Conservation (phyloP, 2,329 filamentous ascomycete genomes). For the Conoideocrella luteorostrata region DNA sequence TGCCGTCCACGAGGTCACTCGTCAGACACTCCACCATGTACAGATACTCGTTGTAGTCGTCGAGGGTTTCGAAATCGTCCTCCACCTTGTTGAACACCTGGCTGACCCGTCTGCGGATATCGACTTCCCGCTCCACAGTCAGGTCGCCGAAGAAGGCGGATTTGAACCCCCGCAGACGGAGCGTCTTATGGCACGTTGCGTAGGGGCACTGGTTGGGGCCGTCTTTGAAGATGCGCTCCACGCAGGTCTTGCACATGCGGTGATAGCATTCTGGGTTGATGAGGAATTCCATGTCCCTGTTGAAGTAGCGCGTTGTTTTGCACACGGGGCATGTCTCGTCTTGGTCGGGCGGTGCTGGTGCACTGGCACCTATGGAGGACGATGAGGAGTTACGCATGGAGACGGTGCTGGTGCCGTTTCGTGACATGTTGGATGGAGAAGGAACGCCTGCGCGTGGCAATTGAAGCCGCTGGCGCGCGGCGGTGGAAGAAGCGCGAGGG, state of each 20-base stretch:
- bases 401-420: constrained; percentile 17
- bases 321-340: constrained; percentile 90
- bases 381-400: constrained; percentile 22
- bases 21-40: constrained; percentile 87
- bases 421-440: constrained; percentile 19
- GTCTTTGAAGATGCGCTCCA: constrained; percentile 86
- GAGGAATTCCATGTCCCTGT: constrained; percentile 87
- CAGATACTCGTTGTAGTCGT: constrained; percentile 88
- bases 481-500: too few species aligned
- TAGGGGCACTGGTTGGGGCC: constrained; percentile 91
- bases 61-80: constrained; percentile 82
- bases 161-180: constrained; percentile 79
- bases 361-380: constrained; percentile 8
- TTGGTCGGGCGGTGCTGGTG: constrained; percentile 17
- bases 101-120: constrained; percentile 76
- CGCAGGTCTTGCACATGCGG: constrained; percentile 95
- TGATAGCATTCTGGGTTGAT: constrained; percentile 99
- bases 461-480: not conserved
- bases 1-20: constrained; percentile 74
- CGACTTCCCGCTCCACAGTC: constrained; percentile 83
- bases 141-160: constrained; percentile 87
- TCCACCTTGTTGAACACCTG: constrained; percentile 80
- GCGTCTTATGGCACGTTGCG: constrained; percentile 76
- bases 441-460: not conserved
- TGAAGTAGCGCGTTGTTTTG: constrained; percentile 94